Base-by-base conservation (phyloP, 257 asterid genomes). In the Scutellaria barbata region DNA sequence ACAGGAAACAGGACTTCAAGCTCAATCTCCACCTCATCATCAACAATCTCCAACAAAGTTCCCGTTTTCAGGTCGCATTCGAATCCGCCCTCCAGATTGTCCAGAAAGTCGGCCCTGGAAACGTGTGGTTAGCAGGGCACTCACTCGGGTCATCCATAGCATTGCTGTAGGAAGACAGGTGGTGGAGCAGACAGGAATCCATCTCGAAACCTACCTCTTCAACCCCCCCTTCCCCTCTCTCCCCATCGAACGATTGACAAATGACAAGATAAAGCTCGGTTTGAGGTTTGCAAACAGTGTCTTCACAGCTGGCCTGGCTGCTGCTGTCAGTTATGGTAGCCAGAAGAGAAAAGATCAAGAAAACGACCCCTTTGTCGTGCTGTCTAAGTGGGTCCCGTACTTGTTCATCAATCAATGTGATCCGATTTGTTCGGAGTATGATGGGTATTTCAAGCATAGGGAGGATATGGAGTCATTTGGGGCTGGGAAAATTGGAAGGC, bases 321-420 rank as follows among this genome's bases (percentile, higher is more conserved):
- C 65, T 2, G 95, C 91, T 2, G 77, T 68, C 10, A 81, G 37
- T 10, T 71, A 59, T 11, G 57, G 66, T 16, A 30, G 59, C 22
- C 14, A 46, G 10, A 62, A 25, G 45, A 45, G 22, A 13, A 69
- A 63, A 7, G 55, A 39, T 7, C 10, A 6, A 4, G 77, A 71
- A 12, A 56, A 40, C 0, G 85, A 87, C 14, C 66, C 76, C 0
- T 88, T 92, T 41, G 20, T 3, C 0, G 33, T 61, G 60, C 59
- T 92, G 13, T 83, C 90, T 1, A 58, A 84, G 6, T 92, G 98
- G 98, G 13, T 85, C 3, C 96, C 98, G 0, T 84, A 84, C 74
- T 54, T 92, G 67, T n/a, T n/a, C n/a, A n/a, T n/a, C n/a, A n/a
- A n/a, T n/a, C n/a, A n/a, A n/a, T n/a, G n/a, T n/a, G n/a, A n/a